These are phyloP conservation scores for Galerina marginata DNA, from an alignment of 768 basidiomycete species.

Conservation along the genomic window DNA sequence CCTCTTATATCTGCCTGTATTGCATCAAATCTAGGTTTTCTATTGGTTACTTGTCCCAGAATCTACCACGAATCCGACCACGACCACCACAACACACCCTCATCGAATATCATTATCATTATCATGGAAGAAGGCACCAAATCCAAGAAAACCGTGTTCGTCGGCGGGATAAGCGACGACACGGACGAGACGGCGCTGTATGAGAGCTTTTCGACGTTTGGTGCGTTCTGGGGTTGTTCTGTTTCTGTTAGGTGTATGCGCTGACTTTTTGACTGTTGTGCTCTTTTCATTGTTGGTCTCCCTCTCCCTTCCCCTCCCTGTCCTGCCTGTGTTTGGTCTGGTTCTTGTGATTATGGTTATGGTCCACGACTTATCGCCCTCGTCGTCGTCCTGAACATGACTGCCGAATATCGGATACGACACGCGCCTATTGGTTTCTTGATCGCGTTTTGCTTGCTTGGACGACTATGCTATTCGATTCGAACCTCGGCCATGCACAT, in stretches of 20 bases:
- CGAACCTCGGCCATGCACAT: too few species aligned
- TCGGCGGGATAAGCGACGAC: conserved; percentile 84
- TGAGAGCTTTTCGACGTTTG: conserved; percentile 86
- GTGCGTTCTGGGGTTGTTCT: conserved; percentile 46
- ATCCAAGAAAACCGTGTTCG: conserved; percentile 84
- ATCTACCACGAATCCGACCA: background rate
- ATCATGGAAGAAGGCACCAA: conserved; percentile 87
- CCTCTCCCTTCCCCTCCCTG: background rate
- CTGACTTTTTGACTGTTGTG: background rate
- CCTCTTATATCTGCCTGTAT: too few species aligned
- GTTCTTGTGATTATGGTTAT: too few species aligned
- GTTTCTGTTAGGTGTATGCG: background rate
- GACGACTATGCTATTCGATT: too few species aligned
- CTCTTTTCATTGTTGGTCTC: background rate
- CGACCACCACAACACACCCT: background rate
- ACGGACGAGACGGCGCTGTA: conserved; percentile 80
- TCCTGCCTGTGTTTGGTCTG: too few species aligned
- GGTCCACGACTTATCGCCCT: too few species aligned
- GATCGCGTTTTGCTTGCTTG: background rate
- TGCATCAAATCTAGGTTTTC: too few species aligned
- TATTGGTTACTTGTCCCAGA: too few species aligned
- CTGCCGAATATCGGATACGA: too few species aligned
- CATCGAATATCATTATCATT: background rate
- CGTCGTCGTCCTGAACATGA: too few species aligned
- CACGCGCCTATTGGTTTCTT: background rate